Evolutionary conservation across 345 rosid genomes (phyloP).

Genomic region (Raphanus sativus): DNA sequence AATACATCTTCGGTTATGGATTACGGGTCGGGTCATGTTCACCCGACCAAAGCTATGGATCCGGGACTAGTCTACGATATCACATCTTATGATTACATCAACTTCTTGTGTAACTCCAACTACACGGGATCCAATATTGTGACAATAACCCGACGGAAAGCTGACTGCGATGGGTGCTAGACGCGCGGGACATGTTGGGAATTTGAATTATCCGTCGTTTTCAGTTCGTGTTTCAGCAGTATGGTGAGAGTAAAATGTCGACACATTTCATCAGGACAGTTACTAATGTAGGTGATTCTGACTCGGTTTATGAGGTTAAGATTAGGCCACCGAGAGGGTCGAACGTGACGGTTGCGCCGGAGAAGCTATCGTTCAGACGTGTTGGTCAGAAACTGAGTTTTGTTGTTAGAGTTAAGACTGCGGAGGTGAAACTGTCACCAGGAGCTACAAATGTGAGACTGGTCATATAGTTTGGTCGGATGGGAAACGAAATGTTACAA

Average conservation of each 20-base stretch:
- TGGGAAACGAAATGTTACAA: constrained; percentile 72
- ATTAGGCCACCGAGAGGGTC: constrained; percentile 64
- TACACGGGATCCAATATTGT: constrained; percentile 62
- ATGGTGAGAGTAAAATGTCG: constrained; percentile 60
- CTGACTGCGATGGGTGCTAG: constrained; percentile 66
- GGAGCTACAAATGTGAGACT: constrained; percentile 58
- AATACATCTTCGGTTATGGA: constrained; percentile 68
- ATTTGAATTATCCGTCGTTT: constrained; percentile 78
- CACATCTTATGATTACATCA: constrained; percentile 61
- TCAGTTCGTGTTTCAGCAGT: constrained; percentile 66
- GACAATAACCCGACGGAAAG: constrained; percentile 61
- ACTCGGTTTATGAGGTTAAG: constrained; percentile 50
- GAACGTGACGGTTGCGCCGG: constrained; percentile 58
- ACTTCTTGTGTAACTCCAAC: constrained; percentile 76
- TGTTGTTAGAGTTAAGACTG: constrained; percentile 54
- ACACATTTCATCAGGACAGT: constrained; percentile 75
- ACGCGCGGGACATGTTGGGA: constrained; percentile 70
- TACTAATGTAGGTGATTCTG: constrained; percentile 75
- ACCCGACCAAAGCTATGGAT: constrained; percentile 82
- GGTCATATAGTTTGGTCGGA: constrained; percentile 85
- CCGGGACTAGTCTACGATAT: constrained; percentile 80
- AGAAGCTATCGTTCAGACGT: constrained; percentile 58
- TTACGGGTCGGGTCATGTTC: constrained; percentile 81
- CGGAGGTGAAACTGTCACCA: constrained; percentile 49
- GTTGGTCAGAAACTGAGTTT: constrained; percentile 74